A percentile compares a stretch with the other conserved stretches of the same genome.
These are phyloP conservation scores for Trichoderma citrinoviride DNA, from an alignment of 2,329 filamentous ascomycete genomes.

Conservation along the genomic window DNA sequence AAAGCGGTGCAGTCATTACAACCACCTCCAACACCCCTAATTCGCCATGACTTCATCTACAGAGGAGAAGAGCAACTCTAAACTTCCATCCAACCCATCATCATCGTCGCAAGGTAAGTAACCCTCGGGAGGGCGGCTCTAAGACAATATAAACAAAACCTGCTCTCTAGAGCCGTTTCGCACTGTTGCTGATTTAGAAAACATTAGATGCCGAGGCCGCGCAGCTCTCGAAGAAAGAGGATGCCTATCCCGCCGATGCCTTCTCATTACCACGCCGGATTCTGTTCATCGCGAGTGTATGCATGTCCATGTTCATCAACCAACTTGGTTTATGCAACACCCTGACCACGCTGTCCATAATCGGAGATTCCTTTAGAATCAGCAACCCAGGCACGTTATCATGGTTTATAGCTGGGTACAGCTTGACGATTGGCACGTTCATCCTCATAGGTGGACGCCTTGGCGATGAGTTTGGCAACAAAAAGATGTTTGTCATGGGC, in stretches of 20 bases:
- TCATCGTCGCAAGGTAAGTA: no score
- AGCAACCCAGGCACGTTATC: constrained; percentile 36
- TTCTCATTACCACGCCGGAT: not conserved
- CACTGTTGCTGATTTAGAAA: no score
- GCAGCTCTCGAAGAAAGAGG: no score
- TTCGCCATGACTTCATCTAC: no score
- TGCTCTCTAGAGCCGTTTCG: no score
- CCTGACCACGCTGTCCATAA: not conserved
- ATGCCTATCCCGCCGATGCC: not conserved
- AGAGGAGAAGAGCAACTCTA: no score
- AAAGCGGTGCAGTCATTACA: no score
- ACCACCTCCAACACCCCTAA: no score
- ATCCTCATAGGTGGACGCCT: constrained; percentile 56
- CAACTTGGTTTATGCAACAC: not conserved
- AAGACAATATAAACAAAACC: no score
- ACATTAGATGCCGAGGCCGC: no score
- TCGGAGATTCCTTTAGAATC: not conserved
- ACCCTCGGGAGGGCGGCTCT: no score
- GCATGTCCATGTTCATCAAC: not conserved
- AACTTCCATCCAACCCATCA: no score
- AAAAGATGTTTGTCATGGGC: constrained; percentile 52
- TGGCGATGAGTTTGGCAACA: constrained; percentile 54
- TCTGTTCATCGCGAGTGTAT: not conserved
- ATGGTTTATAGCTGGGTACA: constrained; percentile 59
- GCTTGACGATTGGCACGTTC: constrained; percentile 55